phyloP scores from a whole-genome alignment of 371 early-diverging fungal genomes.

The Entomophthora muscae region DNA sequence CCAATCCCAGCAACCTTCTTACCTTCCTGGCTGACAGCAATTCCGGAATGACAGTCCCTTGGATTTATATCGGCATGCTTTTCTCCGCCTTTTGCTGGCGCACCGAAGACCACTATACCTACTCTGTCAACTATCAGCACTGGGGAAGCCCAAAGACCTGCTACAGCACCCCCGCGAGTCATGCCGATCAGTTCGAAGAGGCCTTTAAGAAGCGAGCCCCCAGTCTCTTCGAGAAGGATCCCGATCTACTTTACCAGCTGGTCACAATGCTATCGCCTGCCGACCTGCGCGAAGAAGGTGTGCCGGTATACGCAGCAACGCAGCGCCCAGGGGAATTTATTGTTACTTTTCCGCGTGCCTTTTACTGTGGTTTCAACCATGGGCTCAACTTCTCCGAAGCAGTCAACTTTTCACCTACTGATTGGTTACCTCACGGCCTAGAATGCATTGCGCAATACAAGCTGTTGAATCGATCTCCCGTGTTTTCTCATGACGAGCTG shows the following conservation, averaged over 20 bases:
- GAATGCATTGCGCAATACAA: conserved; percentile 65
- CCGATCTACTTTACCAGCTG: conserved; percentile 81
- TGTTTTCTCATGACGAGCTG: conserved; percentile 87
- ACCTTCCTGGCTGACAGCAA: conserved; percentile 63
- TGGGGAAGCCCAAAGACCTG: conserved; percentile 94
- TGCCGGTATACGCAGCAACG: conserved; percentile 58
- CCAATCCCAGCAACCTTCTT: conserved; percentile 59
- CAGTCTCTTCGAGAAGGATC: conserved; percentile 76
- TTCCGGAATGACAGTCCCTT: conserved; percentile 90
- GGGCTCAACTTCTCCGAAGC: conserved; percentile 96
- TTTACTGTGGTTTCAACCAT: conserved; percentile 91
- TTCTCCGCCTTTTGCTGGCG: conserved; percentile 97
- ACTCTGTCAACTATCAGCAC: conserved; percentile 90
- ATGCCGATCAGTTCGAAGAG: conserved; percentile 66
- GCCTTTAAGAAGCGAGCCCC: conserved; percentile 65
- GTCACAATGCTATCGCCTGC: conserved; percentile 82
- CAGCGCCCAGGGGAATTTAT: conserved; percentile 89
- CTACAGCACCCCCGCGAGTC: conserved; percentile 84
- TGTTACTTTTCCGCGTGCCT: conserved; percentile 85
- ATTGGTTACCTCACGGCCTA: conserved; percentile 74
- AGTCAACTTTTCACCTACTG: conserved; percentile 83
- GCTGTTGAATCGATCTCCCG: conserved; percentile 57
- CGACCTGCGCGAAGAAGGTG: conserved; percentile 41
- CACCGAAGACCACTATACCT: conserved; percentile 90
- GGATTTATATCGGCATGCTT: conserved; percentile 92